Base-by-base conservation (phyloP, 352 stramenopile genomes). In the Phytophthora foliorum region DNA sequence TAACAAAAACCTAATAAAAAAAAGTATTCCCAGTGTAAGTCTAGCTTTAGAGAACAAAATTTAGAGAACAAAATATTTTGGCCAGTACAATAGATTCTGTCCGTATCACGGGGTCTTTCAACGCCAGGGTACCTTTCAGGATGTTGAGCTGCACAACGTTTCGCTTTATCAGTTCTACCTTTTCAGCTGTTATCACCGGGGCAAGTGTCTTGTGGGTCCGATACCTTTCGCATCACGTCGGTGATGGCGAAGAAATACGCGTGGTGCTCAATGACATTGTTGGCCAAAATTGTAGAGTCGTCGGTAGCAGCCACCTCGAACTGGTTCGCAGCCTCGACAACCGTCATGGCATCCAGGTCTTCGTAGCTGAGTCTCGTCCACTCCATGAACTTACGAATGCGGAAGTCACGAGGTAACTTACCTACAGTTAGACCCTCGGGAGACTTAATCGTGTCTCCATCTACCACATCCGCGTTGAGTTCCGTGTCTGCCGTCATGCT, bases 321-420 rank as follows among this genome's bases (percentile, higher is more conserved):
- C 27, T 71, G 51, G 25, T 75, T 55, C 9, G 71, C 57, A 6
- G 82, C 69, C 42, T 84, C 69, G 7, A 82, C 31, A 45, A 88
- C 77, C 13, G 36, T 78, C 63, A 88, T 71, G 11, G 55, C 72
- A n/a, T 78, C 50, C 19, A 91, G 57, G 7, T 80, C 63, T 9
- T 58, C 42, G 64, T 80, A 75, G 16, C 39, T 70, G 6, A 77
- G 59, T 21, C 76, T 67, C 17, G 73, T 82, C 38, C 84, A 74
- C 64, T 91, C 82, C 22, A 68, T 59, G 55, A 91, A 89, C 71
- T 88, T 88, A 42, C 68, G 68, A 13, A 87, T 63, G 7, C 81
- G 81, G 48, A 74, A 89, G 53, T 84, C 65, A 1, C 74, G 78
- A 42, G 78, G 77, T 10, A 86, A 57, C 27, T 67, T 63, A 6